Percentiles rank a stretch among this genome's conserved stretches.
phyloP scores from a whole-genome alignment of 768 basidiomycete species.

The Suillus clintonianus region DNA sequence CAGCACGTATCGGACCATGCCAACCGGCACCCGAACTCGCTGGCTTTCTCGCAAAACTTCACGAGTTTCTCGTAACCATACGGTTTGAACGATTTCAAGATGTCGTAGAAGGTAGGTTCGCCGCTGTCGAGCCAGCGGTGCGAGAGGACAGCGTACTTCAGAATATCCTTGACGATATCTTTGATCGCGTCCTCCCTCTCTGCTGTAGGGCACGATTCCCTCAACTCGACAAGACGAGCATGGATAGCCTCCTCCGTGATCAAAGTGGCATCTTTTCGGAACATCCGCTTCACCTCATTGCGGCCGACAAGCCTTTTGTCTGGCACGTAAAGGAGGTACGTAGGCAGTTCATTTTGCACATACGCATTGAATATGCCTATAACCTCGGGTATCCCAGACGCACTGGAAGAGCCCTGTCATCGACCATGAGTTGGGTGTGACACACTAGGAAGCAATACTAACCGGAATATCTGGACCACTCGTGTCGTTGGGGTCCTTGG shows the following conservation, averaged over 20 bases:
- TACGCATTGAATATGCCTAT: conserved; percentile 21
- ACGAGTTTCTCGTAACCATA: conserved; percentile 27
- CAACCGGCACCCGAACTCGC: conserved; percentile 25
- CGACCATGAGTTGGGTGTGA: not conserved
- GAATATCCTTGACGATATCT: conserved; percentile 20
- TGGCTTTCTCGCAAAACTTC: conserved; percentile 27
- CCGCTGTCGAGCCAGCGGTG: conserved; percentile 32
- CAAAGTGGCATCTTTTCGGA: conserved; percentile 25
- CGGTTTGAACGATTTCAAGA: conserved; percentile 29
- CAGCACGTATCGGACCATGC: conserved; percentile 40
- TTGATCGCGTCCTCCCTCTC: conserved; percentile 26
- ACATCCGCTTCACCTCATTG: conserved; percentile 32
- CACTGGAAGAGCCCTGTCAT: conserved; percentile 14
- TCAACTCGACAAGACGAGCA: conserved; percentile 6
- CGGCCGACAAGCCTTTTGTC: conserved; percentile 28
- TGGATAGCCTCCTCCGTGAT: conserved; percentile 27
- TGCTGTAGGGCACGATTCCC: conserved; percentile 22
- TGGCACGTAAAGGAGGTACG: conserved; percentile 29
- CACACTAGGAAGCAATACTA: not conserved
- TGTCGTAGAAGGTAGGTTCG: conserved; percentile 30
- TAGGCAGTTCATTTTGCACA: conserved; percentile 32
- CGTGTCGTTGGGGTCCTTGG: not conserved
- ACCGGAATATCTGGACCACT: not conserved
- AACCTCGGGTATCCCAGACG: conserved; percentile 22
- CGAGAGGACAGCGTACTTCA: conserved; percentile 31